Evolutionary conservation across 2,329 filamentous ascomycete genomes (phyloP), one percentile per base, ranked within the genome.

Genomic region (Aspergillus caelatus): DNA sequence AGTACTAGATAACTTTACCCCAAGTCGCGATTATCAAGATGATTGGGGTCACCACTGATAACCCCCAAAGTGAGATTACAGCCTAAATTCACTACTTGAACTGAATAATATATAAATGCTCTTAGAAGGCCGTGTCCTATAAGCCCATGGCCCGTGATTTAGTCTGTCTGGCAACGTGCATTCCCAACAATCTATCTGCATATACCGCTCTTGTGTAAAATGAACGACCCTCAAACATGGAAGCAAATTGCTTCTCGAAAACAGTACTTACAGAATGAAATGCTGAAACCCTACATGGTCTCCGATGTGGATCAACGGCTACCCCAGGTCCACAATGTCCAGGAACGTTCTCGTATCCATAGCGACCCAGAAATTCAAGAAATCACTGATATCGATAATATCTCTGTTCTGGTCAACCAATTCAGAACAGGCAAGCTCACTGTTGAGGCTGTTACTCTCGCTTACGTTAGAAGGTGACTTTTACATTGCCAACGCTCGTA

Each of bases 401-500:
- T 78, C 7, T 36, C 61, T 2, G 14, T 28, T 19, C 48, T 79
- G 16, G 48, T 73, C 0, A 62, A 68, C 6, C 46, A 57, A 4
- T 57, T 77, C 8, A 61, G 66, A 43, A 62, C 61, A 11, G 72
- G 73, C 4, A 67, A 71, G 34, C 71, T 72, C 16, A 72, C 62
- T 3, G 76, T 72, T 7, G 72, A 75, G 48, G 67, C 74, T 26
- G 74, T 77, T 10, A 63, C 62, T 26, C 60, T 50, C 26, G 72
- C 69, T 32, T 79, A 77, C 66, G 76, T 79, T 53, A 68, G 68
- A 68, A 74, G 76, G 77, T 78, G 68, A 16, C 36, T 26, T 21
- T 26, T 16, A 8, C 21, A 26, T 14, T 26, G 21, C 23, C 23
- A 14, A 14, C 16, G 8, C 4, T 45, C 10, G 30, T 32, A 26